Conservation (phyloP, 1,139 yeast genomes). For the Blastobotrys serpentis region DNA sequence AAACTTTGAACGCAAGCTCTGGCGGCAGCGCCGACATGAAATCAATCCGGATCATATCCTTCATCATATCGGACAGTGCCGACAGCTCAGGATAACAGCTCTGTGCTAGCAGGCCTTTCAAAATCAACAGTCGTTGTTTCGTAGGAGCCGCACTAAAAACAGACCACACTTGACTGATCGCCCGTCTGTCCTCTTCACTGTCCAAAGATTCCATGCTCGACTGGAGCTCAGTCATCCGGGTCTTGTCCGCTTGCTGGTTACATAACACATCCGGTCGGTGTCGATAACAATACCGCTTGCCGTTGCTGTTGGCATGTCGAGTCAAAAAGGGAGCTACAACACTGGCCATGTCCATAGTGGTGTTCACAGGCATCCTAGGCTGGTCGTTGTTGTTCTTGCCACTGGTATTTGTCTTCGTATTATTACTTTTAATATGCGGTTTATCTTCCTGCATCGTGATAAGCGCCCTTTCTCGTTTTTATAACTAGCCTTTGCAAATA, state of each 20-base stretch:
- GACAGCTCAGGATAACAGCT: constrained; percentile 96
- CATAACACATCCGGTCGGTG: constrained; percentile 84
- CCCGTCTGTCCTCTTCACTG: constrained; percentile 60
- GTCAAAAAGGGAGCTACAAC: constrained; percentile 24
- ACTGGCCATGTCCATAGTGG: constrained; percentile 5
- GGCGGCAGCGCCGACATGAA: constrained; percentile 81
- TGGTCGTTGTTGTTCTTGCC: constrained; percentile 17
- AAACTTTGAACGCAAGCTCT: constrained; percentile 78
- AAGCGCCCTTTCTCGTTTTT: neutral
- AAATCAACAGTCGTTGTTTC: constrained; percentile 66
- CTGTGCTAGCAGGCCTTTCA: constrained; percentile 81
- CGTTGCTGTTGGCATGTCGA: constrained; percentile 14
- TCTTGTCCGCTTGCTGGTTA: constrained; percentile 67
- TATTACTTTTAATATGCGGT: constrained; percentile 4
- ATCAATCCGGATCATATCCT: constrained; percentile 79
- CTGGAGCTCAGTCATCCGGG: constrained; percentile 58
- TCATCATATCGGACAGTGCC: constrained; percentile 74
- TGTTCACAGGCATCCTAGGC: constrained; percentile 14
- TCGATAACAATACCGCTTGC: constrained; percentile 65
- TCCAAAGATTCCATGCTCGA: constrained; percentile 52
- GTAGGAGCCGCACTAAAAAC: constrained; percentile 70
- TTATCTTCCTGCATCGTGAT: neutral
- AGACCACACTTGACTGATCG: constrained; percentile 75
- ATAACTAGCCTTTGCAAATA: neutral
- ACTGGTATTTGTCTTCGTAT: constrained; percentile 15